Evolutionary conservation across 805 yeast genomes (phyloP).

Genomic region (Pichia nanzhaoensis): DNA sequence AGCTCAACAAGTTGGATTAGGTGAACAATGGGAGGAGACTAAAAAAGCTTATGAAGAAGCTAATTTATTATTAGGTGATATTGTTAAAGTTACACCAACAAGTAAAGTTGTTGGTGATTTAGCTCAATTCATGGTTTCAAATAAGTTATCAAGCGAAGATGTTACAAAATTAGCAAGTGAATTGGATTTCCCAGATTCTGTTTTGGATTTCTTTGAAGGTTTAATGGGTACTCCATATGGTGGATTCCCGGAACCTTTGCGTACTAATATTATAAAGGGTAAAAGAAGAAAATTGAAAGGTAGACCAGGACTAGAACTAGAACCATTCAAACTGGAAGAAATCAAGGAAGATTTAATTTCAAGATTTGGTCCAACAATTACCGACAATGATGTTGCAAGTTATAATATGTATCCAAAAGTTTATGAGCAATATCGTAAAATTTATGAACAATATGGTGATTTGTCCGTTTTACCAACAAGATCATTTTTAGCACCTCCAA

Average conservation of each 20-base stretch:
- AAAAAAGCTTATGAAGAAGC: conserved; percentile 92
- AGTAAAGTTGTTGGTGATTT: conserved; percentile 99
- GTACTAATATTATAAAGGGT: conserved; percentile 83
- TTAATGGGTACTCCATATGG: conserved; percentile 99
- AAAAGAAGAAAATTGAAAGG: conserved; percentile 83
- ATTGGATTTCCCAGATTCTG: conserved; percentile 97
- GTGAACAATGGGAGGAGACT: conserved; percentile 94
- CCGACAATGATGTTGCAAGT: conserved; percentile 88
- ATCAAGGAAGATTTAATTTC: conserved; percentile 67
- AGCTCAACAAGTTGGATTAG: conserved; percentile 98
- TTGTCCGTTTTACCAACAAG: conserved; percentile 90
- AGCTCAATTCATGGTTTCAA: conserved; percentile 99
- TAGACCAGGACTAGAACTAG: conserved; percentile 89
- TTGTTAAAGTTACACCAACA: conserved; percentile 98
- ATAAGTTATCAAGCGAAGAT: conserved; percentile 80
- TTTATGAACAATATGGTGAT: conserved; percentile 77
- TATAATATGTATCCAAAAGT: conserved; percentile 98
- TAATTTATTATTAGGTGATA: conserved; percentile 85
- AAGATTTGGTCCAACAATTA: conserved; percentile 68
- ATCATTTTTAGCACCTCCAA: conserved; percentile 81
- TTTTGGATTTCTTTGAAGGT: conserved; percentile 97
- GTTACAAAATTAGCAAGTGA: conserved; percentile 81
- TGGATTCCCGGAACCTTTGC: conserved; percentile 98
- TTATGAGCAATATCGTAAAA: conserved; percentile 76
- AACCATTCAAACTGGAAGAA: conserved; percentile 71